Conservation (phyloP, 2,329 filamentous ascomycete genomes). For the Gnomoniopsis smithogilvyi region DNA sequence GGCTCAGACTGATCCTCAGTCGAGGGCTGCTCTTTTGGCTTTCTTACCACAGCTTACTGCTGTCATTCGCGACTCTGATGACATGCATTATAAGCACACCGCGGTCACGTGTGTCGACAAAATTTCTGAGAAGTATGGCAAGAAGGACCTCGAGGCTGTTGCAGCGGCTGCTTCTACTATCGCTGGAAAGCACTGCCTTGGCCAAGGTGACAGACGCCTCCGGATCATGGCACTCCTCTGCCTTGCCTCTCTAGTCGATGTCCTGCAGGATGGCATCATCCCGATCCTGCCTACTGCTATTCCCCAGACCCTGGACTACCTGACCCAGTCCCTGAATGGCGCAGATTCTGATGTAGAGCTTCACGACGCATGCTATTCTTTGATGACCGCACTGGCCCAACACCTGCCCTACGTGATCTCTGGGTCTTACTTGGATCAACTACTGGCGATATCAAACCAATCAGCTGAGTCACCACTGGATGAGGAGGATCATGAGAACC, state of each 20-base stretch:
- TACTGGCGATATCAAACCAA: slow-evolving; percentile 68
- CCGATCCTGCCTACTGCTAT: slow-evolving; percentile 76
- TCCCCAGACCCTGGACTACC: slow-evolving; percentile 66
- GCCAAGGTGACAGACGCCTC: slow-evolving; percentile 67
- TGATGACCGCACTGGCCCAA: slow-evolving; percentile 76
- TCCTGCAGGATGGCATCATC: slow-evolving; percentile 81
- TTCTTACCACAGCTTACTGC: slow-evolving; percentile 77
- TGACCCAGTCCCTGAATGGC: slow-evolving; percentile 58
- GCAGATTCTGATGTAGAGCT: slow-evolving; percentile 58
- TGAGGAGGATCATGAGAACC: slow-evolving; percentile 60
- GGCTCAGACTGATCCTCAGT: slow-evolving; percentile 63
- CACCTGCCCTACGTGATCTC: slow-evolving; percentile 89
- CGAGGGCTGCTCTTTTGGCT: slow-evolving; percentile 68
- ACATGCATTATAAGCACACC: slow-evolving; percentile 76
- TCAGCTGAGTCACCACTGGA: slow-evolving; percentile 64
- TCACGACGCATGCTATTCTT: slow-evolving; percentile 78
- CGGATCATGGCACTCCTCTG: slow-evolving; percentile 84
- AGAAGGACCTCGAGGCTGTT: slow-evolving; percentile 79
- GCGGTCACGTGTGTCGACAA: slow-evolving; percentile 88
- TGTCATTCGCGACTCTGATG: slow-evolving; percentile 69
- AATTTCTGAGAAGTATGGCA: slow-evolving; percentile 92
- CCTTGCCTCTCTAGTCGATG: slow-evolving; percentile 83
- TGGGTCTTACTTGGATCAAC: slow-evolving; percentile 65
- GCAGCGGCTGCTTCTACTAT: slow-evolving; percentile 73
- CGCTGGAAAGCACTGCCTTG: slow-evolving; percentile 72